Evolutionary conservation across 2,329 filamentous ascomycete species (phyloP), one percentile per base, ranked within the genome.

Genomic region (Aspergillus ochraceus): DNA sequence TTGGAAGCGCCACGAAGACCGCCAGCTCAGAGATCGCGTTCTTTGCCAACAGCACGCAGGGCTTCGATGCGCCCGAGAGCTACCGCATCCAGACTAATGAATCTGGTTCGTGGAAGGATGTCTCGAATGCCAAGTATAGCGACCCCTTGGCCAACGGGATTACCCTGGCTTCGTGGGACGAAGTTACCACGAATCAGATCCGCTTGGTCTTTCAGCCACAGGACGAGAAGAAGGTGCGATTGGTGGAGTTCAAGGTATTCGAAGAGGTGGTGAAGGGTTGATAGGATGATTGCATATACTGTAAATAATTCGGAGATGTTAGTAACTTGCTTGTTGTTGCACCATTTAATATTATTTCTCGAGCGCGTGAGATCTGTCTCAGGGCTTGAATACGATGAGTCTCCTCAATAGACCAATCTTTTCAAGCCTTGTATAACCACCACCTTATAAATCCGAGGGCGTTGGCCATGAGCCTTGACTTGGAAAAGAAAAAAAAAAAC

Each of bases 231-330:
- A 57, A 50, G 52, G 62, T 63, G n/a, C 53, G 62, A n/a, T 50
- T 67, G 39, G 59, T 66, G 32, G 61, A 67, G 49, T 60, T 65
- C 3, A 67, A 64, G 63, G 51, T 63, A 1, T 65, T 63, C 45
- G 39, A 26, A 12, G 20, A 57, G 19, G 26, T 36, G 24, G 30
- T 56, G 12, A 39, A 14, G 11, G 20, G 19, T 6, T 17, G 14
- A 17, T 12, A 6, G 9, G 46, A 11, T 11, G 11, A 29, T 8
- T 29, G 8, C 26, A 6, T 19, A 9, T 10, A 5, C 19, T 20
- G 22, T 49, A 49, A 6, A 49, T 10, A 49, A 8, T 14, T 14
- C 26, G 1, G 46, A 11, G 46, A 17, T 49, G 46, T 49, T 20
- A 11, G 46, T 49, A 9, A 29, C 6, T 29, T 29, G 8, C 26